phyloP scores from a whole-genome alignment of 805 yeast genomes.

The Peterozyma xylosa region DNA sequence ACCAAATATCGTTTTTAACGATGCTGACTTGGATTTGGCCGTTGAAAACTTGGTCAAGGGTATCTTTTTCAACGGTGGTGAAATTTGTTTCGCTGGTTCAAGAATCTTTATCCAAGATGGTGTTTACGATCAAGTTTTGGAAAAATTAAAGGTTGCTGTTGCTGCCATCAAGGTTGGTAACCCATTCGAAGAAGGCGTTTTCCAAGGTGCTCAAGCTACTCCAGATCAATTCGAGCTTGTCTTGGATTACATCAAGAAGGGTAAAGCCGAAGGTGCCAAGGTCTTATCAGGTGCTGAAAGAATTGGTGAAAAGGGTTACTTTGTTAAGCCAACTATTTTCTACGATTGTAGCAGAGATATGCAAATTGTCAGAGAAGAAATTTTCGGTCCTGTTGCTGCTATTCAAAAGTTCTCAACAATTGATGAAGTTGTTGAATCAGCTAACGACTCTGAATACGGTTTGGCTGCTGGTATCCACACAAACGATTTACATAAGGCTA shows the following conservation, averaged over 20 bases:
- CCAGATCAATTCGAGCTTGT: slow-evolving; percentile 63
- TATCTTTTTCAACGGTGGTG: slow-evolving; percentile 76
- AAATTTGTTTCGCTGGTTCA: slow-evolving; percentile 79
- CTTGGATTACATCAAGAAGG: slow-evolving; percentile 56
- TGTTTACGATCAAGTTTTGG: slow-evolving; percentile 55
- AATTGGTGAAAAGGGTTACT: slow-evolving; percentile 59
- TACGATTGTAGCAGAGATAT: slow-evolving; percentile 57
- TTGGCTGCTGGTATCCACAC: slow-evolving; percentile 81
- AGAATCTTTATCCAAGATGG: slow-evolving; percentile 71
- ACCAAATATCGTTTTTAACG: slow-evolving; percentile 67
- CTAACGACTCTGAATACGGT: slow-evolving; percentile 69
- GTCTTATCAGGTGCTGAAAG: slow-evolving; percentile 67
- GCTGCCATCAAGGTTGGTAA: slow-evolving; percentile 63
- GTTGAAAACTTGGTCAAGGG: slow-evolving; percentile 49
- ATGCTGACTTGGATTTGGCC: slow-evolving; percentile 50
- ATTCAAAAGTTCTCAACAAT: slow-evolving; percentile 57
- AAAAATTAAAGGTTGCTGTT: slow-evolving; percentile 49
- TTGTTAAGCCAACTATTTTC: slow-evolving; percentile 67
- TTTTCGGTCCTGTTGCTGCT: slow-evolving; percentile 76
- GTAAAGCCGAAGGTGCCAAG: slow-evolving; percentile 63
- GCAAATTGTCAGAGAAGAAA: slow-evolving; percentile 64
- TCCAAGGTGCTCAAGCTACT: slow-evolving; percentile 77
- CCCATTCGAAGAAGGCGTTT: slow-evolving; percentile 61
- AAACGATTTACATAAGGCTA: slow-evolving; percentile 49
- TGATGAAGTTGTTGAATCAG: slow-evolving; percentile 60